These are phyloP conservation scores for Suhomyces bribrorum DNA, from an alignment of 1,139 yeast species.

Conservation along the genomic window DNA sequence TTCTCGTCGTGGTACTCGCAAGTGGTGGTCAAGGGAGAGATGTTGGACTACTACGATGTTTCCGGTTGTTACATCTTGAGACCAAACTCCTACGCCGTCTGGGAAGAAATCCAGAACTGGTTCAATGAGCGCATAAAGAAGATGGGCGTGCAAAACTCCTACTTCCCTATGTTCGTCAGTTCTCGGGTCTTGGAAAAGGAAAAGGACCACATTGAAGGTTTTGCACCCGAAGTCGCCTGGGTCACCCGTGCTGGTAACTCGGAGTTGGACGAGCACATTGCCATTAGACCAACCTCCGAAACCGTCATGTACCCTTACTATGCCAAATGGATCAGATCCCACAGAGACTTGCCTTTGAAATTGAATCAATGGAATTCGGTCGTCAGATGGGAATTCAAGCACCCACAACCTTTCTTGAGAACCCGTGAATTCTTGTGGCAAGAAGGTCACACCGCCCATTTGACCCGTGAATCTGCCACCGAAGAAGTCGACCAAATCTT, in stretches of 20 bases:
- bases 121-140: conserved; percentile 79
- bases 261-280: conserved; percentile 96
- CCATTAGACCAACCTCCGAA: conserved; percentile 98
- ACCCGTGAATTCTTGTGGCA: conserved; percentile 99
- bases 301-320: conserved; percentile 99
- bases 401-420: conserved; percentile 98
- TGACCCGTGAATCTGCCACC: conserved; percentile 76
- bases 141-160: conserved; percentile 90
- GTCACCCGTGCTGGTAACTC: conserved; percentile 94
- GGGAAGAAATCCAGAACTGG: conserved; percentile 93
- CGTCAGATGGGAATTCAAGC: conserved; percentile 99
- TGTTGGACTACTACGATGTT: conserved; percentile 97
- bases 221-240: conserved; percentile 99
- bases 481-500: conserved; percentile 84
- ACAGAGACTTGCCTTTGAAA: conserved; percentile 94
- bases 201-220: conserved; percentile 98
- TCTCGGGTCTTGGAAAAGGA: conserved; percentile 90
- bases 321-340: conserved; percentile 98
- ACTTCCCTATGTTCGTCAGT: conserved; percentile 98
- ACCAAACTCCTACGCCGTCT: conserved; percentile 90
- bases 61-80: conserved; percentile 98
- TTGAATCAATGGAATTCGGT: conserved; percentile 99
- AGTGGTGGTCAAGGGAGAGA: conserved; percentile 92
- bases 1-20: conserved; percentile 98
- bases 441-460: conserved; percentile 98